Conservation (phyloP, 306 rosid genomes). For the Nissolia schottii region DNA sequence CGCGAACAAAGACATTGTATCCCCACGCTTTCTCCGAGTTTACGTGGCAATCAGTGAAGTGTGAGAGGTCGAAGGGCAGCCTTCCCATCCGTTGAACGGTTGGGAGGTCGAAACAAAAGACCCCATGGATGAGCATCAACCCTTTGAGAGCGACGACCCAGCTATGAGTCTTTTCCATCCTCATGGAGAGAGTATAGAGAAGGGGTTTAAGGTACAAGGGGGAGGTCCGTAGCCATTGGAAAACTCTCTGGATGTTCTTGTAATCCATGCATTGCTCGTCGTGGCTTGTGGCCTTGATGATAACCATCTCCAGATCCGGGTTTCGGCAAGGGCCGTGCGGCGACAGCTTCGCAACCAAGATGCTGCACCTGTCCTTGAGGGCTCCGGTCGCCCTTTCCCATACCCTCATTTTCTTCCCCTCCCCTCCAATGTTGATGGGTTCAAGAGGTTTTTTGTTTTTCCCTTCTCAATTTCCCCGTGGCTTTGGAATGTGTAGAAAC, state of each 20-base stretch:
- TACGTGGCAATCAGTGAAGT: slow-evolving; percentile 40
- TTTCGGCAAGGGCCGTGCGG: slow-evolving; percentile 40
- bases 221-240: slow-evolving; percentile 59
- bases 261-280: slow-evolving; percentile 58
- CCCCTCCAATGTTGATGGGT: background rate
- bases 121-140: slow-evolving; percentile 72
- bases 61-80: slow-evolving; percentile 60
- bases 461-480: background rate
- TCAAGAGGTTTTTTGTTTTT: background rate
- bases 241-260: slow-evolving; percentile 58
- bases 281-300: slow-evolving; percentile 86
- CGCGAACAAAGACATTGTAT: slow-evolving; percentile 44
- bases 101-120: slow-evolving; percentile 54
- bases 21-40: slow-evolving; percentile 27
- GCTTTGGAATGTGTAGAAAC: background rate
- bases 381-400: slow-evolving; percentile 70
- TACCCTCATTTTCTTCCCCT: slow-evolving; percentile 41
- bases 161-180: slow-evolving; percentile 55
- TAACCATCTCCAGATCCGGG: slow-evolving; percentile 50
- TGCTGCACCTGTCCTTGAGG: slow-evolving; percentile 65
- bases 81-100: slow-evolving; percentile 44
- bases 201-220: slow-evolving; percentile 58
- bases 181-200: slow-evolving; percentile 32
- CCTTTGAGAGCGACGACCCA: slow-evolving; percentile 86
- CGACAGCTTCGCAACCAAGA: slow-evolving; percentile 46